Evolutionary conservation across 495 filamentous ascomycete species (phyloP), one percentile per base, ranked within the genome.

Genomic region (Daldinia childiae): DNA sequence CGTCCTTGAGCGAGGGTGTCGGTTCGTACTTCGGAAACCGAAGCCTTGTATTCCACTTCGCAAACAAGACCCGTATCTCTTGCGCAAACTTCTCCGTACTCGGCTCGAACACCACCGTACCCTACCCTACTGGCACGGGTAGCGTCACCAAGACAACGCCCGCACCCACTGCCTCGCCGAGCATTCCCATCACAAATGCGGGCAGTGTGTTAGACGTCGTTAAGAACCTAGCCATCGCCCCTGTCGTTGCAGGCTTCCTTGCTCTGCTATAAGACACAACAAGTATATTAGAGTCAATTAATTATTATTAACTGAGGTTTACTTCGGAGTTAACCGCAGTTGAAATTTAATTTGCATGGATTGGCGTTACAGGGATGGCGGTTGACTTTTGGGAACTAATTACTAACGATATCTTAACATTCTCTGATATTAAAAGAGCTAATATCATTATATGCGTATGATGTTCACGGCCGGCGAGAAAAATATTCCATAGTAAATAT

Each of bases 11-110:
- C 45, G 72, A 81, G 36, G 87, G 86, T 26, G 79, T 82, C 26
- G 84, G 82, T 34, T 82, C 91, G 57, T 97, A 90, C 84, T 87
- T 97, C 72, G 92, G 92, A 58, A 91, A 94, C 82, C 86, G 89
- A 58, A 93, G 90, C 52, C 75, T 97, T 58, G 92, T 95, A 45
- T 79, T 97, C 58, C 93, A 97, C 80, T 86, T 82, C 70, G 80
- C 81, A 64, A 92, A 92, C 82, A 89, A 85, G 78, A 92, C 88
- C 0, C 87, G 90, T 65, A 84, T 93, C 71, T 83, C 87, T 1
- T 94, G 92, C 80, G 90, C 89, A 74, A 92, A 90, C 82, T 92
- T 94, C 76, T 73, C 72, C 24, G 65, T 75, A 45, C 55, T 76
- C 17, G 68, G 66, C 14, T 60, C 62, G 58, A 73, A 52, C 27